Conservation (phyloP, 495 filamentous ascomycete species). For the Daldinia decipiens region DNA sequence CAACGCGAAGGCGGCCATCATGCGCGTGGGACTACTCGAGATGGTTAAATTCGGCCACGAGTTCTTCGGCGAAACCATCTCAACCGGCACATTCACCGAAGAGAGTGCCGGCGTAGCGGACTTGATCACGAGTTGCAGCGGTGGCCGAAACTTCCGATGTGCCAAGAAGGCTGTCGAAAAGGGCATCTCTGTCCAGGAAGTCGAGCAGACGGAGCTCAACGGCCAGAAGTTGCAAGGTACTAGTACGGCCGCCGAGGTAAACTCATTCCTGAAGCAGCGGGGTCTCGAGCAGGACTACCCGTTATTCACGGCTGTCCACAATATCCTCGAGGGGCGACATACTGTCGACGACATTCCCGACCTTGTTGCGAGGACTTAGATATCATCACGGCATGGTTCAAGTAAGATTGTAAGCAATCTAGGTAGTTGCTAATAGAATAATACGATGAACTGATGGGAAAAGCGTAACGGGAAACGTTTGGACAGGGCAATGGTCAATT, state of each 20-base stretch:
- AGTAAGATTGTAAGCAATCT: neutral
- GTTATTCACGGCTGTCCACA: constrained; percentile 85
- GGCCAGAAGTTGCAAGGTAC: constrained; percentile 98
- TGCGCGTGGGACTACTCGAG: constrained; percentile 93
- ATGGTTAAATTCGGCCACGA: constrained; percentile 93
- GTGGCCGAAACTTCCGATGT: constrained; percentile 92
- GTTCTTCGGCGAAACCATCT: constrained; percentile 86
- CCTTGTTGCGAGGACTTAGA: constrained; percentile 59
- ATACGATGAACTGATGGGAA: neutral
- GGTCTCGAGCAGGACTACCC: constrained; percentile 86
- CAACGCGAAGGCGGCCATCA: constrained; percentile 96
- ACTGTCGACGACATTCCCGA: constrained; percentile 70
- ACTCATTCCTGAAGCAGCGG: constrained; percentile 82
- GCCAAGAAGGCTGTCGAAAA: constrained; percentile 88
- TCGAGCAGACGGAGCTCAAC: constrained; percentile 90
- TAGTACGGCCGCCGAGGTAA: constrained; percentile 88
- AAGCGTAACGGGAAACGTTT: constrained; percentile 12
- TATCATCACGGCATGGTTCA: neutral
- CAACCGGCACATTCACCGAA: constrained; percentile 88
- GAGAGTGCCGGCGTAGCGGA: constrained; percentile 97
- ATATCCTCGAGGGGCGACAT: constrained; percentile 67
- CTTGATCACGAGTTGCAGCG: constrained; percentile 90
- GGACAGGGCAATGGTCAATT: constrained; percentile 7
- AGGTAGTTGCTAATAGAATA: neutral
- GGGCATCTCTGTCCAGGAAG: constrained; percentile 80